These are phyloP conservation scores for Lipomyces spencermartinsiae DNA, from an alignment of 805 yeast species.

Conservation along the genomic window DNA sequence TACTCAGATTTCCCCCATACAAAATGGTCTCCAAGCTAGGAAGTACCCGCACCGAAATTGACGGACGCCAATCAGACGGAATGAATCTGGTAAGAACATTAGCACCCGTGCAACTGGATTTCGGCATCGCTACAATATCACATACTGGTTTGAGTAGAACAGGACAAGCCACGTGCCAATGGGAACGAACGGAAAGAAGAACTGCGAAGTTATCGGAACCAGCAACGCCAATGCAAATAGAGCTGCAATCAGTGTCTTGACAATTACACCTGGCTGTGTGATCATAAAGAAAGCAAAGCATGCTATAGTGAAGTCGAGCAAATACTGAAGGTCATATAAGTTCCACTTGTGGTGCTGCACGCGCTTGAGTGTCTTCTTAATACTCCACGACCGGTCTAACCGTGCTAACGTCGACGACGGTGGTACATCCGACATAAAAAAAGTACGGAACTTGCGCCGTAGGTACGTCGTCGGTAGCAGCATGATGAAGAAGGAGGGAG, in stretches of 20 bases:
- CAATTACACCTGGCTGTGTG: slow-evolving; percentile 43
- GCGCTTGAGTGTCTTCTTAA: slow-evolving; percentile 42
- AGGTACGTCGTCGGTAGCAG: slow-evolving; percentile 27
- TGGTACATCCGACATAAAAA: slow-evolving; percentile 25
- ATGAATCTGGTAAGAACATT: slow-evolving; percentile 52
- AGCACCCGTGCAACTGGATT: slow-evolving; percentile 43
- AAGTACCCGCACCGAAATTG: slow-evolving; percentile 84
- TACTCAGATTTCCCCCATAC: slow-evolving; percentile 86
- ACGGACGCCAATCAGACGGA: slow-evolving; percentile 77
- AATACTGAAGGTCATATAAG: slow-evolving; percentile 54
- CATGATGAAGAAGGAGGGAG: not conserved
- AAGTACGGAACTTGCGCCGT: slow-evolving; percentile 29
- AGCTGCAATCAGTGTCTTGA: slow-evolving; percentile 48
- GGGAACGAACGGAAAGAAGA: slow-evolving; percentile 82
- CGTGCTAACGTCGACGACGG: slow-evolving; percentile 33
- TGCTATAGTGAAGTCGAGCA: slow-evolving; percentile 58
- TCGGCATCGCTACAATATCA: not conserved
- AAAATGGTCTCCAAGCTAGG: slow-evolving; percentile 92
- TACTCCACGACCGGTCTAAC: slow-evolving; percentile 34
- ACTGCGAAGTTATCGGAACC: slow-evolving; percentile 81
- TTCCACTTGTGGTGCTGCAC: slow-evolving; percentile 47
- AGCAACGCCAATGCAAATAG: slow-evolving; percentile 56
- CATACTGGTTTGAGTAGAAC: slow-evolving; percentile 64
- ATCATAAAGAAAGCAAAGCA: slow-evolving; percentile 53
- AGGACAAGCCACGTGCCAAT: slow-evolving; percentile 84